Evolutionary conservation across 73 alveolate genomes (phyloP).

Genomic region (Uronychia binucleata): DNA sequence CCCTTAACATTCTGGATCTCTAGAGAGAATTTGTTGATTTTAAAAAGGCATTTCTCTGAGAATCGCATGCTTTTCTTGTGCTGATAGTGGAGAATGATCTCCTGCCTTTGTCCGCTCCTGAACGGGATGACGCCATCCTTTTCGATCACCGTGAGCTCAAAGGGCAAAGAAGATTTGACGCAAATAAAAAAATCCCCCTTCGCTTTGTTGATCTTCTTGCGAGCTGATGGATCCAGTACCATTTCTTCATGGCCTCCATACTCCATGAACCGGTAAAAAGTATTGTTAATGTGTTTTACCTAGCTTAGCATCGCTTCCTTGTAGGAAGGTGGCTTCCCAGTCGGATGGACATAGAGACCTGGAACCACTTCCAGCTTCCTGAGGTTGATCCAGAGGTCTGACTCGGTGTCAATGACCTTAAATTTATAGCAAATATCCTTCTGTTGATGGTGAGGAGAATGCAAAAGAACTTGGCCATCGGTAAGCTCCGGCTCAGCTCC

Average conservation of each 20-base stretch:
- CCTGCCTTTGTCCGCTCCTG: neutral
- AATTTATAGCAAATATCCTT: too few relatives aligned
- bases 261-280: neutral
- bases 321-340: too few relatives aligned
- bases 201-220: neutral
- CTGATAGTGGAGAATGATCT: neutral
- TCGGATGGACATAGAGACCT: too few relatives aligned
- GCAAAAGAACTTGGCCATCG: too few relatives aligned
- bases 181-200: neutral
- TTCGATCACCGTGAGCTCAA: neutral
- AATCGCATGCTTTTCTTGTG: neutral
- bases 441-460: too few relatives aligned
- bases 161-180: neutral
- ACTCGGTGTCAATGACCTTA: too few relatives aligned
- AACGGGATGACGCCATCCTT: neutral
- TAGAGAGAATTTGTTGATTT: too few relatives aligned
- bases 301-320: too few relatives aligned
- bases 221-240: neutral
- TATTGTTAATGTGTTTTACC: too few relatives aligned
- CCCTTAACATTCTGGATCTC: neutral
- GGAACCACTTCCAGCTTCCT: too few relatives aligned
- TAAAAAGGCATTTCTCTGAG: neutral
- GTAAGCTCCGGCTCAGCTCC: too few relatives aligned
- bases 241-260: neutral
- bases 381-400: too few relatives aligned